phyloP scores from a whole-genome alignment of 148 eudicot genomes.

The Limonium bicolor region DNA sequence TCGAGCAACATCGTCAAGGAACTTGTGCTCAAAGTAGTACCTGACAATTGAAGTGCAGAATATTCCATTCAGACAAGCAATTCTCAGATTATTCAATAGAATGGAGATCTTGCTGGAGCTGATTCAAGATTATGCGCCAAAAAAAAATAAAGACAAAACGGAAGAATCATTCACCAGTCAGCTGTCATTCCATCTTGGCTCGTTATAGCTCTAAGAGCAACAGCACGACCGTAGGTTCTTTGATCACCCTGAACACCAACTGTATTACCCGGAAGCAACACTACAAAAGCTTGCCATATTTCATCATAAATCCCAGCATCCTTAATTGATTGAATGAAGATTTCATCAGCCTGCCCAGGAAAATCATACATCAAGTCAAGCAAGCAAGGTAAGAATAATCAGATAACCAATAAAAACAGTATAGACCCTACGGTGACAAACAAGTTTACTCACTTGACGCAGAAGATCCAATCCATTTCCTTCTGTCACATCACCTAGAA shows the following conservation, averaged over 20 bases:
- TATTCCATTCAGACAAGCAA: too few species aligned
- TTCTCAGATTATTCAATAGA: too few species aligned
- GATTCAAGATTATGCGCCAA: too few species aligned
- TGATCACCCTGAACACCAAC: constrained; percentile 99
- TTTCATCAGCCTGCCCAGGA: constrained; percentile 68
- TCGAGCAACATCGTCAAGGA: constrained; percentile 59
- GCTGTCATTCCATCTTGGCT: constrained; percentile 99
- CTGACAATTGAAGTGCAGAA: too few species aligned
- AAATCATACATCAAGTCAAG: neutral
- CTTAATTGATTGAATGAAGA: constrained; percentile 75
- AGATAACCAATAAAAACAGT: neutral
- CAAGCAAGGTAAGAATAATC: neutral
- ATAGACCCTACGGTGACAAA: neutral
- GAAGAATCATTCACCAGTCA: constrained; percentile 73
- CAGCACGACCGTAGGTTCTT: constrained; percentile 74
- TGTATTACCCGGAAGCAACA: constrained; percentile 63
- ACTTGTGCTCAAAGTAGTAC: constrained; percentile 75
- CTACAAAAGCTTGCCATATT: constrained; percentile 99
- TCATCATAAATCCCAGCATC: constrained; percentile 82
- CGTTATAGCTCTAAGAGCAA: constrained; percentile 84
- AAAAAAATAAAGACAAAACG: too few species aligned
- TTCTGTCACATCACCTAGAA: constrained; percentile 83
- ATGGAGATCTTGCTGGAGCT: too few species aligned
- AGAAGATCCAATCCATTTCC: constrained; percentile 67
- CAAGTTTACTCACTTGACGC: constrained; percentile 59